Base-by-base conservation (phyloP, 2,329 filamentous ascomycete genomes). In the Aspergillus melleus region DNA sequence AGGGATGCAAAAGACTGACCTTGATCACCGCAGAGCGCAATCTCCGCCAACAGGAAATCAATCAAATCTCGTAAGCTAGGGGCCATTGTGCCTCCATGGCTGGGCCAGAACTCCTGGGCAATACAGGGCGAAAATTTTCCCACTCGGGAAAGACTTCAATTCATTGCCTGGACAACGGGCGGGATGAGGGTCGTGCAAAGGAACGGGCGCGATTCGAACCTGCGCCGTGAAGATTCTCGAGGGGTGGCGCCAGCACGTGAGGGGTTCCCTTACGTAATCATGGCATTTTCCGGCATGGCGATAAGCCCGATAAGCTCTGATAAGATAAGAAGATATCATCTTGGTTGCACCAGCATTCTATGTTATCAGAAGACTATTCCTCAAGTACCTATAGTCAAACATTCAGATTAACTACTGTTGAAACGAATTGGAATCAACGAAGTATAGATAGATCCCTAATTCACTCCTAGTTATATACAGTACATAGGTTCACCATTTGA, bases 1-100 rank as follows among this genome's bases (percentile, higher is more conserved):
- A 47, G 24, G 46, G 39, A 52, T 12, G 42, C 57, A 52, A 60
- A 53, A n/a, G 24, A 65, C 65, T 54, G 50, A 67, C 86, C 86
- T 79, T 81, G 77, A 55, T 79, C 79, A 64, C 85, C 85, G 64
- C 80, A 81, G 51, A 87, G 78, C 24, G 85, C 85, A 70, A 88
- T 81, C 72, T 86, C 82, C 61, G 82, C 80, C 52, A 88, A 76
- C 58, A 88, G 69, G 73, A 80, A 83, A 68, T 86, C 80, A 62
- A 88, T 79, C 64, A 88, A 74, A 53, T 82, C 79, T 69, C 86
- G 84, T 61, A 86, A 76, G 57, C 81, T 82, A 60, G 74, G 76
- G 55, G 76, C 78, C 81, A 83, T 83, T 46, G 55, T 64, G 39
- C 55, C 49, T 55, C 61, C 66, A 67, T 67, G 50, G 54, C 59